Evolutionary conservation across 2,329 filamentous ascomycete species (phyloP), one percentile per base, ranked within the genome.

Genomic region (Fusarium palustre): DNA sequence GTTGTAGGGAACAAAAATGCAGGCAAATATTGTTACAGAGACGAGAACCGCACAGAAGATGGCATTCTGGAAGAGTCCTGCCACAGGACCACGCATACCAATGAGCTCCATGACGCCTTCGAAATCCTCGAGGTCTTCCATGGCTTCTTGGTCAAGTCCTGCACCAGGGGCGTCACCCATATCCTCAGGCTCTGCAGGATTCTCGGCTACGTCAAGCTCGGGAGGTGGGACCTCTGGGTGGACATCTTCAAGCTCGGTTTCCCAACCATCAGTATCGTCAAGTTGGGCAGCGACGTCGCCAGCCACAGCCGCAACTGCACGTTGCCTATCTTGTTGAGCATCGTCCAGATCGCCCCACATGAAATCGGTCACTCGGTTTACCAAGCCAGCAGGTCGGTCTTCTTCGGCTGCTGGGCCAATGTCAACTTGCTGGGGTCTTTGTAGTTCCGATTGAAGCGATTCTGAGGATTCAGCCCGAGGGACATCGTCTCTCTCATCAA

Each of bases 81-180:
- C 91, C 5, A 99, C 85, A 1, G 96, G 96, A 0, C 96, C 96
- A 75, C 97, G 93, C 92, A 99, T 97, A 38, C 96, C 96, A 62
- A 99, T 91, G 18, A 99, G 87, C 78, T 99, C 96, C 83, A 99
- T 90, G 54, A 99, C 92, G 1, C 96, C 96, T 77, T 99, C 96
- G 18, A 99, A 89, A 76, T 99, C 96, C 79, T 99, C 96, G 12
- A 92, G 92, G 71, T 97, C 92, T 43, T 94, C 92, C 42, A 93
- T 86, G 12, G 90, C 91, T 71, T 92, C 90, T 55, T 88, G 86
- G 56, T 97, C 93, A 36, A 95, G 82, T 11, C 87, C 91, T 18
- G 88, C 89, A 49, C 87, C 88, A 22, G 86, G 86, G n/a, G 87
- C 90, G 45, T 87, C 91, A 54, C 88, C 88, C 24, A 88, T 83